phyloP scores from a whole-genome alignment of 441 rosid species.

The Arabidopsis lyrata region DNA sequence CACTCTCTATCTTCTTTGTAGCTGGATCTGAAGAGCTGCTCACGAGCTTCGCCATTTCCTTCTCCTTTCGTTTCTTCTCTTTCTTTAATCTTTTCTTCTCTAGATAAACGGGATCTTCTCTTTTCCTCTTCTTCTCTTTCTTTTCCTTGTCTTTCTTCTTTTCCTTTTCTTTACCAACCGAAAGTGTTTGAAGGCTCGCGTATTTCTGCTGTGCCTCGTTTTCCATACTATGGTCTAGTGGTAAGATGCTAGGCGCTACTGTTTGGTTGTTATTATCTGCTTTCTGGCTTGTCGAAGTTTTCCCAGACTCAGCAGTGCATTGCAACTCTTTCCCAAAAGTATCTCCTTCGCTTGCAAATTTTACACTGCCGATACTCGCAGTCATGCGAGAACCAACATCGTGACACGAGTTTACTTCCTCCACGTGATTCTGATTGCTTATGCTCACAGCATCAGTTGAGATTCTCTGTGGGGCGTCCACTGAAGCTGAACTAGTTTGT shows the following conservation, averaged over 20 bases:
- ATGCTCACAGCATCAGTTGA: slow-evolving; percentile 75
- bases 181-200: slow-evolving; percentile 74
- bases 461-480: slow-evolving; percentile 92
- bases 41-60: slow-evolving; percentile 74
- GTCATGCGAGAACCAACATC: slow-evolving; percentile 93
- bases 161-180: slow-evolving; percentile 61
- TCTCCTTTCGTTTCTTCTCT: slow-evolving; percentile 83
- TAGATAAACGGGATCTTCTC: slow-evolving; percentile 71
- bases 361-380: slow-evolving; percentile 94
- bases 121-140: slow-evolving; percentile 73
- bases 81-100: slow-evolving; percentile 86
- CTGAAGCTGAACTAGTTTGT: slow-evolving; percentile 87
- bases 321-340: slow-evolving; percentile 84
- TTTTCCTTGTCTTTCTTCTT: slow-evolving; percentile 63
- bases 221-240: slow-evolving; percentile 54
- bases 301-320: slow-evolving; percentile 97
- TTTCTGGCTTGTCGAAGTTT: slow-evolving; percentile 51
- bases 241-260: slow-evolving; percentile 55
- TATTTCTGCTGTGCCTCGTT: slow-evolving; percentile 61
- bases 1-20: slow-evolving; percentile 43
- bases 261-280: slow-evolving; percentile 55
- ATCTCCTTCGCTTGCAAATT: slow-evolving; percentile 73
- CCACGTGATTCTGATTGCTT: slow-evolving; percentile 80
- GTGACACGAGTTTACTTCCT: slow-evolving; percentile 91
- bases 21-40: slow-evolving; percentile 50